These are phyloP conservation scores for Vanilla planifolia DNA, from an alignment of 106 monocot genomes.

Conservation along the genomic window DNA sequence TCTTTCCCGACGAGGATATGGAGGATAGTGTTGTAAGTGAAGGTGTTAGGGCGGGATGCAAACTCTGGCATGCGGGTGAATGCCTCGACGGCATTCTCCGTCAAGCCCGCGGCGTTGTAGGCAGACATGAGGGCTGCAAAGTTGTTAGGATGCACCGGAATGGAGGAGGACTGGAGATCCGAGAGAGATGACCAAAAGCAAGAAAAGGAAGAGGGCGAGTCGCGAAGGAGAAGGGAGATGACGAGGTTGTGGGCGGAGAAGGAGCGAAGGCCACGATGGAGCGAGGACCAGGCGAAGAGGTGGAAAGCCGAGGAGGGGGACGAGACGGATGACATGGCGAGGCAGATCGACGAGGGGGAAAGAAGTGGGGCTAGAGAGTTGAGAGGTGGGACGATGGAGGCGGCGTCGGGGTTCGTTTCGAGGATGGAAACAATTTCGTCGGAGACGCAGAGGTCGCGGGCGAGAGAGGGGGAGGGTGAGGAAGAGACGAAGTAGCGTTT, in stretches of 20 bases:
- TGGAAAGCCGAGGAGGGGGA: slow-evolving; percentile 27
- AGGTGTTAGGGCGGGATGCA: slow-evolving; percentile 39
- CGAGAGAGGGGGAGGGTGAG: slow-evolving; percentile 15
- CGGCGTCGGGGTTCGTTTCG: slow-evolving; percentile 23
- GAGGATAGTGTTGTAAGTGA: slow-evolving; percentile 62
- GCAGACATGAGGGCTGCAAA: slow-evolving; percentile 52
- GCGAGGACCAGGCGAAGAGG: slow-evolving; percentile 58
- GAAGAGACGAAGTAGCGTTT: neutral
- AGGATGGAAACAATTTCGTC: slow-evolving; percentile 57
- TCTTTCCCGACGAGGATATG: slow-evolving; percentile 36
- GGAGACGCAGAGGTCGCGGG: slow-evolving; percentile 19
- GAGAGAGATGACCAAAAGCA: slow-evolving; percentile 18
- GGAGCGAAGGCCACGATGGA: slow-evolving; percentile 30
- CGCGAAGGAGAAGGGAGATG: slow-evolving; percentile 28
- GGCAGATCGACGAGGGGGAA: slow-evolving; percentile 40
- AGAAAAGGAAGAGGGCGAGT: slow-evolving; percentile 11
- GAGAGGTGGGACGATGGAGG: slow-evolving; percentile 33
- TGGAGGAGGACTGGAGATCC: slow-evolving; percentile 7
- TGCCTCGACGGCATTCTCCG: slow-evolving; percentile 40
- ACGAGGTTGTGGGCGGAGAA: slow-evolving; percentile 31
- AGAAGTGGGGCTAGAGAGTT: slow-evolving; percentile 36
- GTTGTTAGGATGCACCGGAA: slow-evolving; percentile 11
- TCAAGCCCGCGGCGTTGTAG: slow-evolving; percentile 19
- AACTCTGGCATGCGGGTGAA: slow-evolving; percentile 66
- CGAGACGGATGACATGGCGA: slow-evolving; percentile 9